Evolutionary conservation across 148 eudicot species (phyloP).

Genomic region (Drosera capensis): DNA sequence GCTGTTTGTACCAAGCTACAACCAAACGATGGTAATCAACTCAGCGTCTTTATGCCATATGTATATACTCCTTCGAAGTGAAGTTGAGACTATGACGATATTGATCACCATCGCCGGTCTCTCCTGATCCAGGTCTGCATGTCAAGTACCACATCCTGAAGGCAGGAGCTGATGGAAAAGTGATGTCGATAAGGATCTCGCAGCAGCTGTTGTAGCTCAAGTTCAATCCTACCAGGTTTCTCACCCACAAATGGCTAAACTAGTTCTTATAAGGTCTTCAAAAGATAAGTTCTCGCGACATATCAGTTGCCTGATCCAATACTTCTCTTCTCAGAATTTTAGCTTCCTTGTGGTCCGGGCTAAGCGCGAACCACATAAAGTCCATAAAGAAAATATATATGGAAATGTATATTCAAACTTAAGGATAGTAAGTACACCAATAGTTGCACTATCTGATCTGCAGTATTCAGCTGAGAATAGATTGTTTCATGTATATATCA

Average conservation of each 20-base stretch:
- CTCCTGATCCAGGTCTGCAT: constrained; percentile 41
- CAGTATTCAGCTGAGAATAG: too few relatives aligned
- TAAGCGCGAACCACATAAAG: too few relatives aligned
- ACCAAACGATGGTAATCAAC: constrained; percentile 53
- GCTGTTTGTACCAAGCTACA: constrained; percentile 87
- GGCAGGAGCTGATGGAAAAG: constrained; percentile 52
- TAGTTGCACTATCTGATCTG: too few relatives aligned
- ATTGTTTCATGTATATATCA: too few relatives aligned
- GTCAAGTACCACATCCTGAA: constrained; percentile 72
- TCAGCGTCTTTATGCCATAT: neutral
- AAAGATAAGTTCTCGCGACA: too few relatives aligned
- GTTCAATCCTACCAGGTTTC: neutral
- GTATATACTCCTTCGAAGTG: neutral
- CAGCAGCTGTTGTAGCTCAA: constrained; percentile 60
- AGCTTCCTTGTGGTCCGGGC: neutral
- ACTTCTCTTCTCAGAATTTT: too few relatives aligned
- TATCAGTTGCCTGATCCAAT: too few relatives aligned
- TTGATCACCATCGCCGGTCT: neutral
- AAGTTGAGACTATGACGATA: too few relatives aligned
- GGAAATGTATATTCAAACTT: too few relatives aligned
- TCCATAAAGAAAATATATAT: too few relatives aligned
- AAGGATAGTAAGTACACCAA: too few relatives aligned
- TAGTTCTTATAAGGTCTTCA: neutral
- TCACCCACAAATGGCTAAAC: neutral
- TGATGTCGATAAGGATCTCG: constrained; percentile 64